These are phyloP conservation scores for Calonectria pseudoturangicola DNA, from an alignment of 2,329 filamentous ascomycete species.

Conservation along the genomic window DNA sequence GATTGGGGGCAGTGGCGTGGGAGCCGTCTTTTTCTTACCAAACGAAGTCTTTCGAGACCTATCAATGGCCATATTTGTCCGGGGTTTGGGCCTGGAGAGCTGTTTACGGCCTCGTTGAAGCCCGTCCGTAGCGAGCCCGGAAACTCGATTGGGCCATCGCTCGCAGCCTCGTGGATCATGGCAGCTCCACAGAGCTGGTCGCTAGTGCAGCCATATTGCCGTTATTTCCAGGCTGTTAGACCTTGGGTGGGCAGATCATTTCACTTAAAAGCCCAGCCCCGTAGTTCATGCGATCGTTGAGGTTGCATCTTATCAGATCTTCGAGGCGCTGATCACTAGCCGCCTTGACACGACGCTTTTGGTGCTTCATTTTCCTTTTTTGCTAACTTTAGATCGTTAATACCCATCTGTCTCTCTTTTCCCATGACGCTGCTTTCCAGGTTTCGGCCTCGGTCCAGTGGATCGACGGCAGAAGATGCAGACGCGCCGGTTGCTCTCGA, in stretches of 20 bases:
- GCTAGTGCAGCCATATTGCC: background rate
- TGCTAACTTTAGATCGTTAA: background rate
- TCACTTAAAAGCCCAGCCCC: conserved; percentile 14
- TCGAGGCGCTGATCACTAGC: background rate
- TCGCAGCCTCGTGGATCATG: conserved; percentile 10
- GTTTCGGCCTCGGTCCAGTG: background rate
- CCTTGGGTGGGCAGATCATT: background rate
- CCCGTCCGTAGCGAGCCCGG: background rate
- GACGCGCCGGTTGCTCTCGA: background rate
- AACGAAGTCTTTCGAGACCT: background rate
- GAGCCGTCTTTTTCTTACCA: conserved; percentile 8
- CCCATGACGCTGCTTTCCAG: background rate
- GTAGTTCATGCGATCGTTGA: conserved; percentile 16
- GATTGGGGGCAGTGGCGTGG: conserved; percentile 7
- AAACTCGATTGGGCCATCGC: conserved; percentile 2
- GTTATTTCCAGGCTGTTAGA: background rate
- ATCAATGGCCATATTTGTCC: background rate
- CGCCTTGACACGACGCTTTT: background rate
- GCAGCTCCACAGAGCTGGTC: conserved; percentile 1
- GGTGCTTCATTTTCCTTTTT: background rate
- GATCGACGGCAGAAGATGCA: background rate
- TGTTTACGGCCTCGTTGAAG: background rate
- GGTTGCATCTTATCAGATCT: conserved; percentile 18
- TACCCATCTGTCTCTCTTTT: background rate
- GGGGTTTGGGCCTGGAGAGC: background rate